Evolutionary conservation across 2,329 filamentous ascomycete genomes (phyloP).

Genomic region (Achaetomium macrosporum): DNA sequence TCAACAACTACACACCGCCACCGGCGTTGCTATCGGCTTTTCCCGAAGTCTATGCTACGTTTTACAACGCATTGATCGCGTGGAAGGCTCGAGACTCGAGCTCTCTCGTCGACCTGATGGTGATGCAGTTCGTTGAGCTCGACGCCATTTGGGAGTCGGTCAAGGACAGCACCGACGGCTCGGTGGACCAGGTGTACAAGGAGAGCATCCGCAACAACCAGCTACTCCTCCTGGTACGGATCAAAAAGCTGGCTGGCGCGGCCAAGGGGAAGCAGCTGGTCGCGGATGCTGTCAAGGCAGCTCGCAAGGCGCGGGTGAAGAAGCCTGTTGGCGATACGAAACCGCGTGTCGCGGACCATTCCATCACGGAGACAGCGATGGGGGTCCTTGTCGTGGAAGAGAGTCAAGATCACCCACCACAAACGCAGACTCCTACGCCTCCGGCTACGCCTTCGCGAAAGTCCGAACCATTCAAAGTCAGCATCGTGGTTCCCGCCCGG

Average conservation of each 20-base stretch:
- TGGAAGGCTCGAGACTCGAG: constrained; percentile 80
- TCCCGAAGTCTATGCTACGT: constrained; percentile 64
- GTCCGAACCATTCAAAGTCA: constrained; percentile 28
- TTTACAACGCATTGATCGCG: constrained; percentile 71
- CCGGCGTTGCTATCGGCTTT: constrained; percentile 57
- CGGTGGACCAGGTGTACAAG: constrained; percentile 69
- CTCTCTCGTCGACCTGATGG: constrained; percentile 74
- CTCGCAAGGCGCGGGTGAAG: constrained; percentile 59
- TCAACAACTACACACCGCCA: constrained; percentile 62
- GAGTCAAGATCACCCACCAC: constrained; percentile 33
- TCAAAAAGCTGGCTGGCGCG: constrained; percentile 69
- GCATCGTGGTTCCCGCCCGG: constrained; percentile 21
- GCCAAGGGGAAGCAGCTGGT: constrained; percentile 68
- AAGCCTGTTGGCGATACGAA: constrained; percentile 64
- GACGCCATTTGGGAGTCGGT: constrained; percentile 80
- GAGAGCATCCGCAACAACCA: constrained; percentile 79
- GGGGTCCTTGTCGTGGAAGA: constrained; percentile 37
- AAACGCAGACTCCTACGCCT: constrained; percentile 48
- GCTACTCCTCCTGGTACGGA: constrained; percentile 69
- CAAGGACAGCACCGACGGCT: constrained; percentile 68
- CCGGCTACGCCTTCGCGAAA: constrained; percentile 45
- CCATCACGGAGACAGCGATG: constrained; percentile 33
- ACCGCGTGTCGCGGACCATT: constrained; percentile 56
- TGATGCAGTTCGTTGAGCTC: constrained; percentile 78
- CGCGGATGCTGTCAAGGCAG: constrained; percentile 66